These are phyloP conservation scores for Phoma sp. DNA, from an alignment of 2,329 filamentous ascomycete genomes.

Conservation along the genomic window DNA sequence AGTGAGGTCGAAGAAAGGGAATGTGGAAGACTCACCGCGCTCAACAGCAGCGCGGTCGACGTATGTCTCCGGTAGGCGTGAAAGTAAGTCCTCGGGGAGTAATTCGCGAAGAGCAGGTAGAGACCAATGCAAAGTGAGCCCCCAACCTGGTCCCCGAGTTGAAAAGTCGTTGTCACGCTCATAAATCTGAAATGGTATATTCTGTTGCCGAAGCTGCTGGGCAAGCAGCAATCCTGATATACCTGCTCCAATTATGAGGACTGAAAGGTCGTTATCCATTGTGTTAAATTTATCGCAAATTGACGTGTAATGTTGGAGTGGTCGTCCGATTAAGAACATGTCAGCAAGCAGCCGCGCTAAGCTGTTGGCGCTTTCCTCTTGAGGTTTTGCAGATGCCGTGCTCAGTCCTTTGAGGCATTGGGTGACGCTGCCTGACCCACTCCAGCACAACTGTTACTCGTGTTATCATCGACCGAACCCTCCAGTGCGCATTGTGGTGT, in stretches of 20 bases:
- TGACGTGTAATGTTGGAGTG: not conserved
- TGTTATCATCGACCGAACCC: not conserved
- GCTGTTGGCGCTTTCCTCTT: conserved; percentile 4
- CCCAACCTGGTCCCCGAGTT: conserved; percentile 28
- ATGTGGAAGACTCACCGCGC: conserved; percentile 14
- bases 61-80: conserved; percentile 16
- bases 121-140: conserved; percentile 25
- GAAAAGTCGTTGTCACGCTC: conserved; percentile 28
- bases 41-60: conserved; percentile 21
- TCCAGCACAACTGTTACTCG: not conserved
- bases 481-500: not conserved
- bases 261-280: conserved; percentile 8
- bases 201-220: conserved; percentile 26
- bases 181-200: conserved; percentile 31
- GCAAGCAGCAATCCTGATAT: conserved; percentile 32
- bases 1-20: conserved; percentile 24
- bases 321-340: not conserved
- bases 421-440: no score
- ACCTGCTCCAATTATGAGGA: conserved; percentile 36
- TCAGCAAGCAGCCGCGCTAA: conserved; percentile 14
- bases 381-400: not conserved
- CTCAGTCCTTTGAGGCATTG: not conserved
- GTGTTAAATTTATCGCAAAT: not conserved
- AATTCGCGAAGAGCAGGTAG: conserved; percentile 17
- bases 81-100: conserved; percentile 8